Evolutionary conservation across 257 asterid species (phyloP).

Genomic region (Capsicum rhomboideum): DNA sequence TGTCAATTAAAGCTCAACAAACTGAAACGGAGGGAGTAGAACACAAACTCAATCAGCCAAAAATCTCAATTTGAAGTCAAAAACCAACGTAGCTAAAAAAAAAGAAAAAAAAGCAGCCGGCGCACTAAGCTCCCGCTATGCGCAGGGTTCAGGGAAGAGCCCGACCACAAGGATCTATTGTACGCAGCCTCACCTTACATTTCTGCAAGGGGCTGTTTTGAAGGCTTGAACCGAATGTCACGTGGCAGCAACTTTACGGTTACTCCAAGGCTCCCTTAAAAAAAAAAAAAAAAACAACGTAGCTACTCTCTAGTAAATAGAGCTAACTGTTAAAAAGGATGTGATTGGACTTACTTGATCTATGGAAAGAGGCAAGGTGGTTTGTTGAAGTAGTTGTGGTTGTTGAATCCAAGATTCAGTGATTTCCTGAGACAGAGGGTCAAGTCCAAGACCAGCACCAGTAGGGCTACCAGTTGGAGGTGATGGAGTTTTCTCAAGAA

Average conservation of each 20-base stretch:
- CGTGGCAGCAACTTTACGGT: too few species aligned
- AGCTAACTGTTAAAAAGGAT: background rate
- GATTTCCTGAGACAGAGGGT: slow-evolving; percentile 33
- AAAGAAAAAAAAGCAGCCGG: background rate
- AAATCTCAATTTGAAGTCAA: too few species aligned
- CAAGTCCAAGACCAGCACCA: slow-evolving; percentile 84
- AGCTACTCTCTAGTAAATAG: background rate
- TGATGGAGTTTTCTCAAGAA: slow-evolving; percentile 62
- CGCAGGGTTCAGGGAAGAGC: background rate
- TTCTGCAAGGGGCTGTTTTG: too few species aligned
- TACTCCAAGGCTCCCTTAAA: too few species aligned
- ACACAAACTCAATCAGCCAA: too few species aligned
- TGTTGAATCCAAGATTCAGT: slow-evolving; percentile 42
- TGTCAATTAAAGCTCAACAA: too few species aligned
- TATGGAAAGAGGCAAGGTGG: slow-evolving; percentile 43
- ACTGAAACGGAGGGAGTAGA: too few species aligned
- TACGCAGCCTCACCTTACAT: too few species aligned
- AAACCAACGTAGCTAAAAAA: too few species aligned
- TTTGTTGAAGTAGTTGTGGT: slow-evolving; percentile 27
- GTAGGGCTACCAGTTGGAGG: slow-evolving; percentile 72
- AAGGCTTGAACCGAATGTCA: too few species aligned
- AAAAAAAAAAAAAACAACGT: too few species aligned
- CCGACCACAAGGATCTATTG: too few species aligned
- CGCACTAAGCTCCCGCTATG: background rate
- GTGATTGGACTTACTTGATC: slow-evolving; percentile 44